phyloP scores from a whole-genome alignment of 352 stramenopile genomes.

The Globisporangium carolinianum region DNA sequence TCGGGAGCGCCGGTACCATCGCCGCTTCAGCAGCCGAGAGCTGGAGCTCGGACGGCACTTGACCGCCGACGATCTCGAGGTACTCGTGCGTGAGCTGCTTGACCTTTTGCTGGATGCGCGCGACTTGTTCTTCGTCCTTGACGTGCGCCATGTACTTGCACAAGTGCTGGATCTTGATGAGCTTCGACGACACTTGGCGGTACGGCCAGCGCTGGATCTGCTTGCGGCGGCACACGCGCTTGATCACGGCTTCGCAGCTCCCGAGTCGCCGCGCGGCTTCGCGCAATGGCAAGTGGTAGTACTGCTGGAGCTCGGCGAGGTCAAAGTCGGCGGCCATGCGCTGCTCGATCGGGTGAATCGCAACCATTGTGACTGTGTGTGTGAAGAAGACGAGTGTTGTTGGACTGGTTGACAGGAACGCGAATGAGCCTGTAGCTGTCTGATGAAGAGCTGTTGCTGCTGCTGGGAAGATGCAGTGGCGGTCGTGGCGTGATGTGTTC shows the following conservation, averaged over 20 bases:
- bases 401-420: not conserved
- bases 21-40: conserved; percentile 46
- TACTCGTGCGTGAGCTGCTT: conserved; percentile 78
- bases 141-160: conserved; percentile 84
- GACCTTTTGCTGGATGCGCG: conserved; percentile 73
- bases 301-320: conserved; percentile 75
- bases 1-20: conserved; percentile 37
- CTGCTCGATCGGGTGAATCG: conserved; percentile 14
- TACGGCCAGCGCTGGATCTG: conserved; percentile 82
- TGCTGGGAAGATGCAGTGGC: no score
- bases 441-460: not conserved
- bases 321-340: conserved; percentile 68
- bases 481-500: conserved; percentile 3
- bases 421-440: no score
- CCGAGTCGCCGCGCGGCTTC: conserved; percentile 66
- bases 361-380: conserved; percentile 2
- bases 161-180: conserved; percentile 83
- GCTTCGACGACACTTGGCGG: conserved; percentile 77
- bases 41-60: conserved; percentile 69
- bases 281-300: conserved; percentile 78
- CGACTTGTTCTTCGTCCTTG: conserved; percentile 54
- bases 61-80: conserved; percentile 62
- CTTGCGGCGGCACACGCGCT: conserved; percentile 72
- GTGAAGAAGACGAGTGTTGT: not conserved
- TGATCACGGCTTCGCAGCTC: conserved; percentile 77